These are phyloP conservation scores for Bonnemaisonia californica DNA, from an alignment of 31 red algal species.

Conservation along the genomic window DNA sequence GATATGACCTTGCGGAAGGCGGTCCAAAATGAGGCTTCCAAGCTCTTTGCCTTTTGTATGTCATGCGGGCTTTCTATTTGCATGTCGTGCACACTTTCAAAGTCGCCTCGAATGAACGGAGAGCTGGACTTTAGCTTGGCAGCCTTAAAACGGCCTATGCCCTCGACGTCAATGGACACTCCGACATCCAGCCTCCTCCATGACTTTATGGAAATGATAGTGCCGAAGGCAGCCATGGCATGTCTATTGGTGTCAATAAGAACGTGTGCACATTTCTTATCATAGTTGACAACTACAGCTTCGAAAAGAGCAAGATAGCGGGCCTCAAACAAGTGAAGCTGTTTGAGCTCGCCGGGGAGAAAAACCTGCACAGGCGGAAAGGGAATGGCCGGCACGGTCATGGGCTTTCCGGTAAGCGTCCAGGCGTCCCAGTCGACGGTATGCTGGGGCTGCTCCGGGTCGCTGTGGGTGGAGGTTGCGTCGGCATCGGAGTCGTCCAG, in stretches of 20 bases:
- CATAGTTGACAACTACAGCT: conserved; percentile 35
- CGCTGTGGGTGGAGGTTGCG: background rate
- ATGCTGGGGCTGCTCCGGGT: background rate
- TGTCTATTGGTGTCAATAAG: conserved; percentile 34
- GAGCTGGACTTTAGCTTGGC: conserved; percentile 3
- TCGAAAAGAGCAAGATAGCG: conserved; percentile 61
- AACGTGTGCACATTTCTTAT: conserved; percentile 57
- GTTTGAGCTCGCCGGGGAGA: conserved; percentile 51
- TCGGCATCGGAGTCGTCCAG: conserved; percentile 8
- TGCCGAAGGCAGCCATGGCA: conserved; percentile 52
- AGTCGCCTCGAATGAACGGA: conserved; percentile 45
- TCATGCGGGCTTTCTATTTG: background rate
- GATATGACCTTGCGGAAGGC: conserved; percentile 36
- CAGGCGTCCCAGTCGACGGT: conserved; percentile 46
- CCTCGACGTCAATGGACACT: conserved; percentile 45
- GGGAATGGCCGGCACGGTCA: conserved; percentile 39
- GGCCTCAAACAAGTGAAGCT: conserved; percentile 56
- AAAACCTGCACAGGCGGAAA: conserved; percentile 48
- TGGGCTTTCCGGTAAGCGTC: conserved; percentile 4
- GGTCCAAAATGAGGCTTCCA: conserved; percentile 55
- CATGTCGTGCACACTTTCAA: conserved; percentile 35
- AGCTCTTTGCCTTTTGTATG: background rate
- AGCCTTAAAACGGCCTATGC: conserved; percentile 25
- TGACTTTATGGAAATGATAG: conserved; percentile 24
- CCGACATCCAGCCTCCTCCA: conserved; percentile 58